These are phyloP conservation scores for Schizonepeta tenuifolia DNA, from an alignment of 257 asterid genomes.

Conservation along the genomic window DNA sequence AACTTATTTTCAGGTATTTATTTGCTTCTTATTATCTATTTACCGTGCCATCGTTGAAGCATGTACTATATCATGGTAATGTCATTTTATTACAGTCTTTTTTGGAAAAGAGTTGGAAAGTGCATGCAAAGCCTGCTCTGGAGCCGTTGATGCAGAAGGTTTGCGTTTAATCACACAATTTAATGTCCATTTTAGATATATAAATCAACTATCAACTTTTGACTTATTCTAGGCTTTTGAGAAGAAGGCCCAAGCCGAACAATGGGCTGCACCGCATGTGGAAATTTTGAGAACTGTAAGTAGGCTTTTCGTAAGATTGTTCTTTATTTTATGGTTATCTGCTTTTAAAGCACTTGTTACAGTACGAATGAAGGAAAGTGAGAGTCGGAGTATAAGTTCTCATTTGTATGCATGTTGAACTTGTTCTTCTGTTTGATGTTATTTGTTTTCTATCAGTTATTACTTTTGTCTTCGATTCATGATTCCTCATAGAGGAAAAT, in stretches of 20 bases:
- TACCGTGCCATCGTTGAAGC: background rate
- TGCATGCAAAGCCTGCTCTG: slow-evolving; percentile 69
- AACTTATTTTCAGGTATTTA: slow-evolving; percentile 55
- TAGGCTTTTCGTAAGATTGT: slow-evolving; percentile 20
- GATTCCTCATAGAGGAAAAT: background rate
- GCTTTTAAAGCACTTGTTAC: background rate
- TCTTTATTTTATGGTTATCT: slow-evolving; percentile 8
- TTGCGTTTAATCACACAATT: slow-evolving; percentile 8
- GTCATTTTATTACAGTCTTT: slow-evolving; percentile 46
- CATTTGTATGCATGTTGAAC: background rate
- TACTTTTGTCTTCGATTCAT: slow-evolving; percentile 10
- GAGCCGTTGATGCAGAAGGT: slow-evolving; percentile 62
- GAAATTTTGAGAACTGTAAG: slow-evolving; percentile 64
- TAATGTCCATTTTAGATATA: slow-evolving; percentile 13
- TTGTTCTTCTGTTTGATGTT: background rate
- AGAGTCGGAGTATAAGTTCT: background rate
- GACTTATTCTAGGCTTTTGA: slow-evolving; percentile 53
- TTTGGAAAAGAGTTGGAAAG: slow-evolving; percentile 63
- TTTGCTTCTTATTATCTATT: background rate
- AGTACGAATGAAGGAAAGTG: background rate
- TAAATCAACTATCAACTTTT: slow-evolving; percentile 16
- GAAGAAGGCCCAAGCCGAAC: slow-evolving; percentile 63
- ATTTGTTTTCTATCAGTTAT: background rate
- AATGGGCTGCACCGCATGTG: slow-evolving; percentile 77
- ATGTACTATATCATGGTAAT: slow-evolving; percentile 24